Evolutionary conservation across 805 yeast genomes (phyloP), one percentile per base, ranked within the genome.

Genomic region (Metschnikowia peoriensis): DNA sequence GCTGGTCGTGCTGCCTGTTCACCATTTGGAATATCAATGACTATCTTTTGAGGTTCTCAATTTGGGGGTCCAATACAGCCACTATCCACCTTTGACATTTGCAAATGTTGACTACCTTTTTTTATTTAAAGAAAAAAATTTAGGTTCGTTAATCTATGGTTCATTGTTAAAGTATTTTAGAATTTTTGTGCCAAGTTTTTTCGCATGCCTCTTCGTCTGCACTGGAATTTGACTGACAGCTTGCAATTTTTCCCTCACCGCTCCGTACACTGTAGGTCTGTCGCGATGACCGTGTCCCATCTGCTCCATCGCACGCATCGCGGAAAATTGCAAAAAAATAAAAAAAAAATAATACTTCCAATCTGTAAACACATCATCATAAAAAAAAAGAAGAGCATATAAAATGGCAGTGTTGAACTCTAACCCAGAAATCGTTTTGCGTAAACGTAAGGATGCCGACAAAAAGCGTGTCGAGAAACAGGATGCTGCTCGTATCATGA

Each of bases 391-490:
- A 22, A n/a, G n/a, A n/a, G n/a, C 16, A 38, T 38, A 40, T 38
- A 54, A 47, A 38, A 73, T 75, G 78, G 78, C 75, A 43, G 71
- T 82, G 47, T 71, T 83, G 48, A 82, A 85, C 66, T 78, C 86
- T 28, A 86, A 85, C 65, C 93, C 94, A 38, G 94, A 88, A 68
- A 78, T 88, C 51, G 81, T 88, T 60, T 77, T 88, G 56, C 83
- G 84, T 65, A 88, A 88, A 75, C 83, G 96, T 72, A 88, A 87
- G 74, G 81, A 86, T 65, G 87, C 86, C 54, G 93, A 88, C 67
- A 76, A 86, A 67, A 75, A 84, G 59, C 80, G 91, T 67, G 61
- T 87, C 49, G 88, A 85, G 67, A 88, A 85, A 64, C 93, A 86
- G 67, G 88, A 85, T 58, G 77, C 78, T 50, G 84, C 85, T 14